Evolutionary conservation across 306 rosid genomes (phyloP), one percentile per base, ranked within the genome.

Genomic region (Gynostemma pentaphyllum): DNA sequence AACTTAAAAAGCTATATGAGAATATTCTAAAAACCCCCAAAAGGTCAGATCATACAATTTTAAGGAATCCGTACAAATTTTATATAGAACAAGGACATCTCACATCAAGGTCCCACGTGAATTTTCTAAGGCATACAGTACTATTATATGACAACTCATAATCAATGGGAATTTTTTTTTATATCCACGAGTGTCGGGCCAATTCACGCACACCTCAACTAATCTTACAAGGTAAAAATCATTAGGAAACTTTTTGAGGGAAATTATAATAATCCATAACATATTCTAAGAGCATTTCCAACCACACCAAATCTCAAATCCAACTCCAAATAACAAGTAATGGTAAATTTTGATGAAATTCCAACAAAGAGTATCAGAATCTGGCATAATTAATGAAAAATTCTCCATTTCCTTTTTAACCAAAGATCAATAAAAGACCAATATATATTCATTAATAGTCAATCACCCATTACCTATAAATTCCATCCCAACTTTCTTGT

Each of bases 401-500:
- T 18, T 12, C 15, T 16, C 15, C 50, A n/a, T n/a, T n/a, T n/a
- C 15, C 12, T 10, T 45, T 45, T 45, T 45, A 45, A 45, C 5
- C 6, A 5, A 1, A 45, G 14, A 14, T 12, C 15, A 45, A 0
- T 45, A 4, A 64, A 47, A 36, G 56, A 30, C n/a, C 30, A 59
- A n/a, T n/a, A 70, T 32, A 49, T 10, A 23, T 45, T 32, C 63
- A 42, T 3, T 23, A 78, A 32, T 7, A 32, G 37, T 32, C 50
- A 2, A 45, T 19, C 4, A 55, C 60, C 24, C 69, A 72, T 75
- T 86, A 79, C 87, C 87, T 27, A 81, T 64, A 78, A 77, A 66
- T 54, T 84, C 89, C 79, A 75, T 30, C 32, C 79, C 91, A 42
- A 72, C 5, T 75, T 79, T 84, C 66, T 89, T 84, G 1, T 72